Evolutionary conservation across 2,329 filamentous ascomycete species (phyloP), one percentile per base, ranked within the genome.

Genomic region (Epichloe bromicola): DNA sequence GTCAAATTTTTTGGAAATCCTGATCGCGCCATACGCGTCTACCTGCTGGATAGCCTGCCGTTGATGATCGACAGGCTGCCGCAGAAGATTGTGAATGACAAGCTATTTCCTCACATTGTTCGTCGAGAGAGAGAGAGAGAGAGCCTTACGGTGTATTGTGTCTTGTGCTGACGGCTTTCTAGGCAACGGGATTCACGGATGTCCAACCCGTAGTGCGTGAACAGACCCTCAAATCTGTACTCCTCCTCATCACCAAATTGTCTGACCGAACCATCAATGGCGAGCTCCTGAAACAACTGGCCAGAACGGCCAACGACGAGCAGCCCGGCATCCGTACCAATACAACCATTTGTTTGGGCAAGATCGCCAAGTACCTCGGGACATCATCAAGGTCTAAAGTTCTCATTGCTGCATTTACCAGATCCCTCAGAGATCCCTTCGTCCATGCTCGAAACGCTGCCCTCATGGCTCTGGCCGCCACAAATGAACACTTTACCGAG

Each of bases 271-370:
- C 86, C 7, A 84, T 97, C 59, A 98, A 98, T 58, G 91, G 93
- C 50, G 93, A 98, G 59, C 75, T 98, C 11, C 72, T 98, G 20
- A 86, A 86, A 59, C 85, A 95, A 62, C 76, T 98, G 30, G 93
- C 93, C 42, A 96, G 95, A 66, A 96, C 91, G 1, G 89, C 93
- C 44, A 98, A 97, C 60, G 93, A 98, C 56, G 93, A 97, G 60
- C 91, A 98, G 62, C 89, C 93, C 1, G 93, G 93, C 1, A 98
- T 98, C 57, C 81, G 93, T 55, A 98, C 93, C 8, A 98, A 98
- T 65, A 98, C 93, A 0, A 98, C 93, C 1, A 98, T 98, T 51
- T 97, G 91, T 63, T 71, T 98, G 1, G 93, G 93, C 20, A 97
- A 96, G 63, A 96, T 98, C 59, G 90, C 93, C 14, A 90, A 88